These are phyloP conservation scores for Sporothrix protearum DNA, from an alignment of 2,329 filamentous ascomycete species.

Conservation along the genomic window DNA sequence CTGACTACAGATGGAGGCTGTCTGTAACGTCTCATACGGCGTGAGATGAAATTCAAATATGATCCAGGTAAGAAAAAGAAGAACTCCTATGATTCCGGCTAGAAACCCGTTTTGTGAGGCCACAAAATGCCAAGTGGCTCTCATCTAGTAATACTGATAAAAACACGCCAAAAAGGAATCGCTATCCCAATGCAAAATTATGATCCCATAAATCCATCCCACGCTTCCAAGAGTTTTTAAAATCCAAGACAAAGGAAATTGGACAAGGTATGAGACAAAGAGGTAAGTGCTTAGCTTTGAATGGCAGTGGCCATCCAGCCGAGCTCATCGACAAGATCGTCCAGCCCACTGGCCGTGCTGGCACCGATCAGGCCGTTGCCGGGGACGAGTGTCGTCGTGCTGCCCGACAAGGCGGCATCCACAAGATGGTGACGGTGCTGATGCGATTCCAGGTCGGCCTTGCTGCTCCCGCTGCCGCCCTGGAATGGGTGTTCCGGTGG, in stretches of 20 bases:
- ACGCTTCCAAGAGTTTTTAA: not conserved
- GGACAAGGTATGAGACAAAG: not conserved
- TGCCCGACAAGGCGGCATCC: constrained; percentile 29
- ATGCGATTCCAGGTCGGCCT: not conserved
- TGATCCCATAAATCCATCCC: not conserved
- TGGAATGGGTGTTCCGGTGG: not conserved
- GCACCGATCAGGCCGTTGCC: constrained; percentile 30
- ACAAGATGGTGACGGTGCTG: constrained; percentile 29
- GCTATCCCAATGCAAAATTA: constrained; percentile 6
- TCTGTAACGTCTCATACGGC: constrained; percentile 6
- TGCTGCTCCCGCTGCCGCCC: not conserved
- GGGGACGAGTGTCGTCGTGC: constrained; percentile 35
- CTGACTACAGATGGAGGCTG: not conserved
- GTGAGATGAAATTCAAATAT: not conserved
- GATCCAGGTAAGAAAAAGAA: not conserved
- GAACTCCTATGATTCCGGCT: not conserved
- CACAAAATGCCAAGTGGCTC: not conserved
- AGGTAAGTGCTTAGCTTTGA: constrained; percentile 29
- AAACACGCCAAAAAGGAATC: not conserved
- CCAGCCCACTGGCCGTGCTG: constrained; percentile 31
- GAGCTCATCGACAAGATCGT: constrained; percentile 43
- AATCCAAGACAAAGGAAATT: not conserved
- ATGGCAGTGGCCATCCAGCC: constrained; percentile 53
- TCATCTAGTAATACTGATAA: constrained; percentile 13
- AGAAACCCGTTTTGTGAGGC: not conserved